Conservation (phyloP, 2,329 filamentous ascomycete genomes). For the Colletotrichum sp. region DNA sequence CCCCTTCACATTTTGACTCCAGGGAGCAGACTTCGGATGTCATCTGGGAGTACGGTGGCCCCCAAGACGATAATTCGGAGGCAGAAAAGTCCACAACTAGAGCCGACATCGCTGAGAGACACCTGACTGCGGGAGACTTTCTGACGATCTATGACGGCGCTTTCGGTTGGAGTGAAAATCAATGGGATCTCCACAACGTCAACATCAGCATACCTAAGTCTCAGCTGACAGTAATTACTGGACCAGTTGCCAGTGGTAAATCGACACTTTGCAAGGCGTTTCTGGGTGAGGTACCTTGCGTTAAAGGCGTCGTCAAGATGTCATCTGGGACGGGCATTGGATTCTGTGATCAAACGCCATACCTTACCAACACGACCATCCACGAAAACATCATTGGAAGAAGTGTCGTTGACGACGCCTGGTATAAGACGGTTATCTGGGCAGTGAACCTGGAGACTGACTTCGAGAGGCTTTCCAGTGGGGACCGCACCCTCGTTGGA, state of each 20-base stretch:
- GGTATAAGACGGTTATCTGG: slow-evolving; percentile 37
- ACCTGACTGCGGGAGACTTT: no score
- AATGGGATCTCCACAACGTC: background rate
- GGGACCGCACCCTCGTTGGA: slow-evolving; percentile 42
- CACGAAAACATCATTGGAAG: slow-evolving; percentile 41
- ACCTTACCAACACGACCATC: slow-evolving; percentile 36
- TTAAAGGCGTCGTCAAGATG: background rate
- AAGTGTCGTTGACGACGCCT: slow-evolving; percentile 29
- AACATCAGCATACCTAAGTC: background rate
- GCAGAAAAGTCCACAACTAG: no score
- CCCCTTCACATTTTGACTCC: no score
- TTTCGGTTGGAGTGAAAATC: background rate
- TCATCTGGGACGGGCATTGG: background rate
- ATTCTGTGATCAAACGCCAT: slow-evolving; percentile 36
- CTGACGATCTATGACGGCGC: background rate
- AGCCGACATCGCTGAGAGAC: no score
- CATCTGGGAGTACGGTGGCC: no score
- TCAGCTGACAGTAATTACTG: background rate
- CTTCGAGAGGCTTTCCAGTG: slow-evolving; percentile 32
- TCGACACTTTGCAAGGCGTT: background rate
- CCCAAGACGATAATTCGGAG: no score
- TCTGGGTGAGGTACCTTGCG: background rate
- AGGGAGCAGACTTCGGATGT: no score
- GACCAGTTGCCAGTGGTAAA: background rate
- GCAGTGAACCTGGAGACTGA: slow-evolving; percentile 36